Base-by-base conservation (phyloP, 169 alveolate genomes). In the Theileria equi region DNA sequence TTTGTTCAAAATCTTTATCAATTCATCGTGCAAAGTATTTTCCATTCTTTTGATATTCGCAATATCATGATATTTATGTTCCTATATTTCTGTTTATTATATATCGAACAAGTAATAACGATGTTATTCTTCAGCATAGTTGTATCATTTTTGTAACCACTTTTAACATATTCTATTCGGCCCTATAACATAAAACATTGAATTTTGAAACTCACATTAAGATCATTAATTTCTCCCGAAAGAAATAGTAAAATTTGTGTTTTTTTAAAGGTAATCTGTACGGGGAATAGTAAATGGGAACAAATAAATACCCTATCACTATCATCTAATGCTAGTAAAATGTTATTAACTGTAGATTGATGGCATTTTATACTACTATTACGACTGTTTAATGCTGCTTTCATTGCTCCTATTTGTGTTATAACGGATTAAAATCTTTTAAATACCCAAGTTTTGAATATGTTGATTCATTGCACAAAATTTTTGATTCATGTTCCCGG, bases 41-140 rank as follows among this genome's bases (percentile, higher is more conserved):
- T 66, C 64, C 17, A 77, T 58, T 3, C 52, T 45, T 53, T 78
- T 61, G 43, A 77, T 55, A 25, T 77, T 78, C 31, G 59, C 74
- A 55, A 67, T 77, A 34, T 67, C 74, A 38, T 63, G 61, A 54
- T 77, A 72, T 58, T 67, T 67, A 58, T 48, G 29, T 48, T 77
- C 74, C 74, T 67, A 57, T 48, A 63, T 66, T 25, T 29, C 43
- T 66, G 59, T 72, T 36, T 68, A 60, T 28, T 43, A 57, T 55
- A 48, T 54, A 25, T 29, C 61, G 21, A 19, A 21, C 38, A 49
- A 68, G 16, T 5, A 63, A 13, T 2, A 16, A 8, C 23, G 43
- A 36, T 10, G 49, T 23, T 5, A 40, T 17, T 5, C 5, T 58
- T 26, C 77, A 36, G 1, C 17, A 29, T 25, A 62, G 35, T 32